Base-by-base conservation (phyloP, 768 basidiomycete genomes). In the Termitomyces sp. region DNA sequence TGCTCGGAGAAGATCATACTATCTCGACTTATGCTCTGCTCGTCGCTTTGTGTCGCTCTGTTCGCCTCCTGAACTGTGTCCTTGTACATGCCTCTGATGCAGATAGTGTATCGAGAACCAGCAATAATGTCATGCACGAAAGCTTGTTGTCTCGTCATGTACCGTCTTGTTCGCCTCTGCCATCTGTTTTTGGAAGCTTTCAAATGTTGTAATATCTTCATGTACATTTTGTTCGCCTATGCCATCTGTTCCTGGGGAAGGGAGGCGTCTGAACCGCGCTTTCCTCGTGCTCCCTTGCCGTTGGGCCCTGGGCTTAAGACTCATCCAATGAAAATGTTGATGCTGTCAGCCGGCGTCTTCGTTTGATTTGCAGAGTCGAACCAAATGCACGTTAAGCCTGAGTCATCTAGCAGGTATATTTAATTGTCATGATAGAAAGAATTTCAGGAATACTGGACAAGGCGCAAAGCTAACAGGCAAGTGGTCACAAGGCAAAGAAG, bases 211-310 rank as follows among this genome's bases (percentile, higher is more conserved):
- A 23, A 38, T 21, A 26, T n/a, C 21, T 50, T 5, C 23, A 50
- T 50, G 50, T 50, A 38, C 17, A 50, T 28, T n/a, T 28, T 50
- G 50, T 50, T 38, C 37, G 50, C 50, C 50, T 40, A 26, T 28
- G 50, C 50, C 50, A 28, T 50, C 21, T 50, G 50, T 50, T 50
- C 50, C 50, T 17, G 37, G 50, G 37, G 50, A 50, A 50, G 35
- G 50, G 50, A 50, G 50, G 50, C 26, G 50, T n/a, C 14, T 7
- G 14, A 6, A 4, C 7, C 12, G 14, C 35, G 50, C 23, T 30
- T 45, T 60, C 52, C 53, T 60, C 56, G 56, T 60, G 59, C 56
- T 57, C 59, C 56, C 59, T 60, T 60, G 59, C 37, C 59, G 59
- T 17, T 45, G 56, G 59, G 59, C 53, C 47, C 56, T 52, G 55